Percentiles rank a stretch among this genome's conserved stretches.
Evolutionary conservation across 495 filamentous ascomycete species (phyloP).

Genomic region (Penicillium taxi): DNA sequence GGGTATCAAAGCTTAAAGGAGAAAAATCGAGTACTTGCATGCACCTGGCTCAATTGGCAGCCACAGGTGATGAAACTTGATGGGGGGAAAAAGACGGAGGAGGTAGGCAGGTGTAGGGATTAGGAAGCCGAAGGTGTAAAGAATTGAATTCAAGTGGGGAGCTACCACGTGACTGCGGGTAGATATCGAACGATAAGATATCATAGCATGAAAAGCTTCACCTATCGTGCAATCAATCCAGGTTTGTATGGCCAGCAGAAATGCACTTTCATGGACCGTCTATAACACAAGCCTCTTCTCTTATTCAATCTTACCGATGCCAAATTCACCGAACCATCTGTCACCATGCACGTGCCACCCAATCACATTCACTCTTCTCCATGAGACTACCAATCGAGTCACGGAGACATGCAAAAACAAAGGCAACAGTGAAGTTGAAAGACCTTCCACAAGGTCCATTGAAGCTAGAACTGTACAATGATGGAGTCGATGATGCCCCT

Average conservation of each 20-base stretch:
- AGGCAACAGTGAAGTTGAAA: slow-evolving; percentile 48
- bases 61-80: slow-evolving; percentile 25
- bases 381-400: slow-evolving; percentile 7
- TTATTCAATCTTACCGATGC: slow-evolving; percentile 10
- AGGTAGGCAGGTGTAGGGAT: slow-evolving; percentile 25
- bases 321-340: slow-evolving; percentile 25
- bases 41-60: slow-evolving; percentile 38
- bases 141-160: too few species aligned
- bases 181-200: too few species aligned
- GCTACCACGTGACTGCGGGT: too few species aligned
- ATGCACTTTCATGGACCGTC: too few species aligned
- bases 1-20: slow-evolving; percentile 17
- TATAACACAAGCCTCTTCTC: too few species aligned
- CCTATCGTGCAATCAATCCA: too few species aligned
- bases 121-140: slow-evolving; percentile 39
- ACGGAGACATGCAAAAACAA: slow-evolving; percentile 43
- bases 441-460: slow-evolving; percentile 59
- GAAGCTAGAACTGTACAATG: slow-evolving; percentile 38
- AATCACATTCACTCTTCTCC: slow-evolving; percentile 13
- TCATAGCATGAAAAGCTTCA: too few species aligned
- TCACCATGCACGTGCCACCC: slow-evolving; percentile 26
- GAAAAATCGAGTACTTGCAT: slow-evolving; percentile 26
- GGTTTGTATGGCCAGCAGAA: too few species aligned
- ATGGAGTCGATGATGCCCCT: slow-evolving; percentile 44
- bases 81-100: slow-evolving; percentile 23